phyloP scores from a whole-genome alignment of 495 filamentous ascomycete genomes.

The Tuber microsphaerosporum region DNA sequence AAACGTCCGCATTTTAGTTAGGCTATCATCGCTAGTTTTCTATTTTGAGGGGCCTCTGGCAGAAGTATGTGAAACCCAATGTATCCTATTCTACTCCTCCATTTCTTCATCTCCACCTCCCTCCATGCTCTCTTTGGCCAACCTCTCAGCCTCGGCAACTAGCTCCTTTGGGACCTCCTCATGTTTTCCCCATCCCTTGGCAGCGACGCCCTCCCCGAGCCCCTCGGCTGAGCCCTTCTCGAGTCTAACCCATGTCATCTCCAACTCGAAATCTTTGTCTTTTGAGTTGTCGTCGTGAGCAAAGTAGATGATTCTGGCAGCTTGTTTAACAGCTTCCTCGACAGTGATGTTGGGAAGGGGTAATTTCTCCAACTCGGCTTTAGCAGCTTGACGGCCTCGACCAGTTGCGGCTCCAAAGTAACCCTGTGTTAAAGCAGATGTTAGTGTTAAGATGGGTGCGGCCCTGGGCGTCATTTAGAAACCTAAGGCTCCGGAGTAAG shows the following conservation, averaged over 20 bases:
- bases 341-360: conserved; percentile 78
- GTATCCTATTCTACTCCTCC: conserved; percentile 43
- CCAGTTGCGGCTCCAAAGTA: conserved; percentile 97
- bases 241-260: conserved; percentile 95
- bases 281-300: conserved; percentile 92
- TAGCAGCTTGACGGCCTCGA: conserved; percentile 90
- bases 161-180: conserved; percentile 84
- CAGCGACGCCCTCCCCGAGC: conserved; percentile 39
- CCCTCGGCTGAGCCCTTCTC: conserved; percentile 71
- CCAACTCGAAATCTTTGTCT: conserved; percentile 97
- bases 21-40: background rate
- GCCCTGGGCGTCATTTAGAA: background rate
- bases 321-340: conserved; percentile 85
- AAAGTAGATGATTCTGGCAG: conserved; percentile 89
- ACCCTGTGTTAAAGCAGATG: conserved; percentile 49
- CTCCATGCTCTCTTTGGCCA: conserved; percentile 70
- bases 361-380: conserved; percentile 95
- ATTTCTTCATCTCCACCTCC: conserved; percentile 63
- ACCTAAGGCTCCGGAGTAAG: background rate
- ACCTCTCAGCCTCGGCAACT: conserved; percentile 79
- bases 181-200: conserved; percentile 53
- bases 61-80: background rate
- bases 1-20: background rate
- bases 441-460: background rate
- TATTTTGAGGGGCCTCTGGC: background rate